Evolutionary conservation across 768 basidiomycete species (phyloP).

Genomic region (Boletus patriciae): DNA sequence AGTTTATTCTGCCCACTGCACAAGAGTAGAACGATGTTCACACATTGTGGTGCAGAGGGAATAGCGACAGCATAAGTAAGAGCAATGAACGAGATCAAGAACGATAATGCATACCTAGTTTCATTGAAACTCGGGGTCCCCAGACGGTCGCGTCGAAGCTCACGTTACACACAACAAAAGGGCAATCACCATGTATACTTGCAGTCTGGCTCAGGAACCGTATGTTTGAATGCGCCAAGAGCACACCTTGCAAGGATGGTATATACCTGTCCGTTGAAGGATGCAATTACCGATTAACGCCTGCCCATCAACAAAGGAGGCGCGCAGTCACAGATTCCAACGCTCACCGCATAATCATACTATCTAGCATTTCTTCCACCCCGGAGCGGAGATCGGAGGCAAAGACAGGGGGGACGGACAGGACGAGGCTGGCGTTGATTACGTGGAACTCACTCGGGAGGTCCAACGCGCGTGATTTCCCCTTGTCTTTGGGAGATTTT

Average conservation of each 20-base stretch:
- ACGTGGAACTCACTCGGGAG: slow-evolving; percentile 54
- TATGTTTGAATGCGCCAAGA: slow-evolving; percentile 82
- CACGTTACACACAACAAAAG: slow-evolving; percentile 74
- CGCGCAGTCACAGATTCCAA: slow-evolving; percentile 3
- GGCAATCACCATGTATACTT: slow-evolving; percentile 76
- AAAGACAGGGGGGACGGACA: slow-evolving; percentile 83
- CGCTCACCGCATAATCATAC: slow-evolving; percentile 90
- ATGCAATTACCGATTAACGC: background rate
- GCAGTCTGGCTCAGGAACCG: slow-evolving; percentile 64
- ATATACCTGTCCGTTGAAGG: slow-evolving; percentile 63
- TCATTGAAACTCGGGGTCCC: slow-evolving; percentile 82
- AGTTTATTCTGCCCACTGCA: slow-evolving; percentile 79
- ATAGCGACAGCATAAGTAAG: background rate
- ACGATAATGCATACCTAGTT: slow-evolving; percentile 55
- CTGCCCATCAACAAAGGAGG: background rate
- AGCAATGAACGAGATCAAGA: background rate
- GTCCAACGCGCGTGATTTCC: slow-evolving; percentile 37
- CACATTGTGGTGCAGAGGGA: background rate
- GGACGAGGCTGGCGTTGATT: slow-evolving; percentile 61
- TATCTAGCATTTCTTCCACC: slow-evolving; percentile 87
- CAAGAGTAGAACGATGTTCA: background rate
- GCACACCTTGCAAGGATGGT: slow-evolving; percentile 81
- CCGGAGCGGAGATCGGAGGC: slow-evolving; percentile 69
- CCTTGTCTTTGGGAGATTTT: slow-evolving; percentile 36
- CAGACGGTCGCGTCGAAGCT: slow-evolving; percentile 85